Conservation (phyloP, 495 filamentous ascomycete species). For the Polyplosphaeria fusca region DNA sequence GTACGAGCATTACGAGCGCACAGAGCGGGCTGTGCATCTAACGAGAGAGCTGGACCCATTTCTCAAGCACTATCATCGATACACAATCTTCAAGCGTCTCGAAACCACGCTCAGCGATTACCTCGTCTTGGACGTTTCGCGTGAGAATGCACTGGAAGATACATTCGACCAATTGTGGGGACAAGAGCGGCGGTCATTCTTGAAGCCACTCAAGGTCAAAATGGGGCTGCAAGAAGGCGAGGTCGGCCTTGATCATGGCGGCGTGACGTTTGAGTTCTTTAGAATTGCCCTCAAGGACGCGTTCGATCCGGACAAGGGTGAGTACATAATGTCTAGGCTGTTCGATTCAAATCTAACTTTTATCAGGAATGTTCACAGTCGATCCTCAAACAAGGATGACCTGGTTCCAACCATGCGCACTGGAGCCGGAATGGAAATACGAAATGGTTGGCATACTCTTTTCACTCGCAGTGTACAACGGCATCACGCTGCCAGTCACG, state of each 20-base stretch:
- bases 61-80: conserved; percentile 38
- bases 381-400: conserved; percentile 70
- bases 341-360: neutral
- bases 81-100: conserved; percentile 43
- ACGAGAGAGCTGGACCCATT: conserved; percentile 47
- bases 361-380: conserved; percentile 61
- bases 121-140: conserved; percentile 70
- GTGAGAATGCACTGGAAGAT: conserved; percentile 68
- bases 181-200: conserved; percentile 73
- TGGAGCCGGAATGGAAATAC: conserved; percentile 82
- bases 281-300: conserved; percentile 73
- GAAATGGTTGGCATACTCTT: conserved; percentile 85
- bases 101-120: conserved; percentile 65
- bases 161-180: conserved; percentile 86
- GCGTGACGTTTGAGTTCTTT: conserved; percentile 95
- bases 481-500: conserved; percentile 80
- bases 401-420: conserved; percentile 81
- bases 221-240: conserved; percentile 78
- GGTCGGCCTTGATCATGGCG: conserved; percentile 88
- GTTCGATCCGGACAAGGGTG: conserved; percentile 69
- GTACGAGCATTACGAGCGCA: conserved; percentile 69
- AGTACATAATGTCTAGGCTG: conserved; percentile 34
- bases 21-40: conserved; percentile 59
- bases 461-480: conserved; percentile 91
- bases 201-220: conserved; percentile 82